phyloP scores from a whole-genome alignment of 768 basidiomycete genomes.

The Ramaria rubella region DNA sequence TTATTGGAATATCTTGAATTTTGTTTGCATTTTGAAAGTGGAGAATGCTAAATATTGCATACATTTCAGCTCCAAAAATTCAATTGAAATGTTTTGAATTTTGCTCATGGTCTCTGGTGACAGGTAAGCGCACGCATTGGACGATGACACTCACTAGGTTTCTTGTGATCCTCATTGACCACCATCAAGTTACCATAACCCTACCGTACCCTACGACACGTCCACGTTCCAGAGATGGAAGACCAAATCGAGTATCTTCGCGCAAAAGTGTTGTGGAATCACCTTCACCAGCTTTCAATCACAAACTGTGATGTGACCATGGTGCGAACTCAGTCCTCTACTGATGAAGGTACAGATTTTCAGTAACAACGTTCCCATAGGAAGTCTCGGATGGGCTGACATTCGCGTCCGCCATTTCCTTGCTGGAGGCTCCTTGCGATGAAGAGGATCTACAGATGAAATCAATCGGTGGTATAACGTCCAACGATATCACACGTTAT shows the following conservation, averaged over 20 bases:
- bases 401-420: not conserved
- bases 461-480: not conserved
- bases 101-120: too few relatives aligned
- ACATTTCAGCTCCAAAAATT: too few relatives aligned
- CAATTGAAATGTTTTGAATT: too few relatives aligned
- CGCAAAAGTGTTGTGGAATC: conserved; percentile 3
- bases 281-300: not conserved
- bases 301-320: not conserved
- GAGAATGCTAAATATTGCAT: too few relatives aligned
- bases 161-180: too few relatives aligned
- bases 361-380: not conserved
- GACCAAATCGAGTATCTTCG: not conserved
- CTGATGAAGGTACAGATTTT: not conserved
- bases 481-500: not conserved
- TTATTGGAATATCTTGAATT: too few relatives aligned
- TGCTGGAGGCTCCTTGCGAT: not conserved
- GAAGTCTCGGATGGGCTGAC: not conserved
- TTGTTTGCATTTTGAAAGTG: too few relatives aligned
- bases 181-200: too few relatives aligned
- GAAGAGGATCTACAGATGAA: not conserved
- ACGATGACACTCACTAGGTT: too few relatives aligned
- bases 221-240: too few relatives aligned
- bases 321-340: not conserved
- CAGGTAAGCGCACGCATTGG: too few relatives aligned
- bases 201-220: too few relatives aligned